A percentile compares a stretch with the other conserved stretches of the same genome.
Conservation (phyloP, 1,284 basidiomycete genomes). For the Ganoderma lingzhi region DNA sequence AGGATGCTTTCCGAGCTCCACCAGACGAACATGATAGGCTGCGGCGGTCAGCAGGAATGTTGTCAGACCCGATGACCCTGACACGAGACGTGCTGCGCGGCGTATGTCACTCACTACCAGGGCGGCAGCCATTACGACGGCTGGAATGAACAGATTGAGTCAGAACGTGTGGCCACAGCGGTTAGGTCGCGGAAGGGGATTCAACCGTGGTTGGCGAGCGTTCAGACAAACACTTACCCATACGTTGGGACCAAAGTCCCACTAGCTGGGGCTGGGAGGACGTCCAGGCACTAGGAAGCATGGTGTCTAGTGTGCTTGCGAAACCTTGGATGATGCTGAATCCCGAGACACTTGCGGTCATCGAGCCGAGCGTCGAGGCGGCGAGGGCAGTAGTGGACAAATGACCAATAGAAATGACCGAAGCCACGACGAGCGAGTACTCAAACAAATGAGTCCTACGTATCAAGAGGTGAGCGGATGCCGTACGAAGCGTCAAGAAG, state of each 20-base stretch:
- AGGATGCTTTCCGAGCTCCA: constrained; percentile 84
- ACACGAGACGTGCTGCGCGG: constrained; percentile 1
- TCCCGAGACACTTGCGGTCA: constrained; percentile 83
- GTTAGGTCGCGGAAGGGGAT: not conserved
- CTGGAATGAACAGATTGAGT: constrained; percentile 44
- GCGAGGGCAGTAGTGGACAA: constrained; percentile 85
- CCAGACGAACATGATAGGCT: constrained; percentile 81
- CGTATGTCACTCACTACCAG: constrained; percentile 58
- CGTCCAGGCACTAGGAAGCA: constrained; percentile 93
- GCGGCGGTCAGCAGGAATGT: not conserved
- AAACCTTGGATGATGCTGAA: constrained; percentile 88
- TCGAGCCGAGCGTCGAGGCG: constrained; percentile 85
- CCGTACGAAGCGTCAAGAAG: not conserved
- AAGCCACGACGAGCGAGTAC: constrained; percentile 76
- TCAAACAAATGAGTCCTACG: constrained; percentile 77
- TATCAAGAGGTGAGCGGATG: constrained; percentile 11
- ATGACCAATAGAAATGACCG: constrained; percentile 88
- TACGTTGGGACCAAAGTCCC: constrained; percentile 91
- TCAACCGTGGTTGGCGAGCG: too few species aligned
- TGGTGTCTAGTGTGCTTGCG: constrained; percentile 85
- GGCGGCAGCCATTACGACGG: constrained; percentile 68
- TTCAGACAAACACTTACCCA: constrained; percentile 58
- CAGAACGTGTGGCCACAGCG: not conserved
- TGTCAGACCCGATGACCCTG: not conserved
- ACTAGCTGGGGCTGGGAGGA: constrained; percentile 84